Evolutionary conservation across 1,284 basidiomycete species (phyloP), one percentile per base, ranked within the genome.

Genomic region (Wolfiporia cocos): DNA sequence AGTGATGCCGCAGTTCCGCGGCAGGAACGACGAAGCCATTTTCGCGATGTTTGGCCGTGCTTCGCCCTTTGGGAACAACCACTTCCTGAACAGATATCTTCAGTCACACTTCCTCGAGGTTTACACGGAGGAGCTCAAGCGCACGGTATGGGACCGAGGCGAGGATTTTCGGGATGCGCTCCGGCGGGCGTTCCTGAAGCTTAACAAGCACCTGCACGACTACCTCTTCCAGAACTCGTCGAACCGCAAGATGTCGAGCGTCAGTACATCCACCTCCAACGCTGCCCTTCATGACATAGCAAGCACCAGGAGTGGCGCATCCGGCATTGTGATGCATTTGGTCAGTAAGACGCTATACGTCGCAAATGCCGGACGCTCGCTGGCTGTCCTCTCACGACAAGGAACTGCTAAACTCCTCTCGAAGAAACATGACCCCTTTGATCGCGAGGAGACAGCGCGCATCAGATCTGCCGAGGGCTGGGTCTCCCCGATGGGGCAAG

Each of bases 11-110:
- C 77, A 88, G 50, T 97, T 95, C 67, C 80, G 88, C 7, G 83
- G 79, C 26, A 69, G 72, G 43, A 74, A 79, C 34, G 77, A 84
- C 54, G 90, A 96, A 64, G 92, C 90, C n/a, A 70, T 99, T 20
- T 95, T 99, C 56, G 96, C 93, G 15, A 91, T 99, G 78, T 98
- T 99, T 62, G 94, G 92, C 23, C 76, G 83, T 1, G 72, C 82
- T 2, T 76, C 83, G 23, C 80, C 82, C 2, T 70, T 71, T n/a
- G 73, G 71, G 29, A 77, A 73, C 50, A 79, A 81, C 40, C 84
- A 82, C 45, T 66, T 66, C 20, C 62, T 87, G 18, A 76, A 86
- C 10, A 92, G 88, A 61, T 92, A 76, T 58, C 72, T 96, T 7
- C 86, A 87, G 51, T 89, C 93, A 59, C 74, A 78, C 46, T 93